Percentiles rank a stretch among this genome's conserved stretches.
Conservation (phyloP, 2,329 filamentous ascomycete genomes). For the Colletotrichum spinosum region DNA sequence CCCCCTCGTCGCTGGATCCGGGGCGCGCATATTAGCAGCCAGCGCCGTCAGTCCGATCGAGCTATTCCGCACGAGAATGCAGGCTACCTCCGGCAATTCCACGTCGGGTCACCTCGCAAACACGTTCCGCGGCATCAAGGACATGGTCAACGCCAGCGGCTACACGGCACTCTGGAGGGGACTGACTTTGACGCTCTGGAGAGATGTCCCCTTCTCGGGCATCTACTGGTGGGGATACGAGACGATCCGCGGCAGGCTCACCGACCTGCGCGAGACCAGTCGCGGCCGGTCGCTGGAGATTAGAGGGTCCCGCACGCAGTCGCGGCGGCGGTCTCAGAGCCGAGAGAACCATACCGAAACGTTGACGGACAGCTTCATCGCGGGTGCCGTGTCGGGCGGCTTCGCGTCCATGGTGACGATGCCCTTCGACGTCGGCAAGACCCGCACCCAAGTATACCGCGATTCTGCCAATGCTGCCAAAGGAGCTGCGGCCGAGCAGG, state of each 20-base stretch:
- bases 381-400: slow-evolving; percentile 85
- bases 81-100: slow-evolving; percentile 74
- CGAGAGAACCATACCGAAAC: slow-evolving; percentile 80
- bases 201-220: slow-evolving; percentile 96
- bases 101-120: slow-evolving; percentile 79
- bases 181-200: slow-evolving; percentile 90
- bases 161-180: slow-evolving; percentile 91
- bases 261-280: slow-evolving; percentile 71
- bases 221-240: slow-evolving; percentile 99
- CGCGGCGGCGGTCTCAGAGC: slow-evolving; percentile 68
- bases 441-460: slow-evolving; percentile 85
- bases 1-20: slow-evolving; percentile 82
- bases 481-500: slow-evolving; percentile 73
- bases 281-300: slow-evolving; percentile 55
- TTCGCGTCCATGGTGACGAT: slow-evolving; percentile 90
- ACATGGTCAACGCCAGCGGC: slow-evolving; percentile 83
- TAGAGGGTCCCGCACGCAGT: slow-evolving; percentile 52
- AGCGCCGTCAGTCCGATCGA: slow-evolving; percentile 90
- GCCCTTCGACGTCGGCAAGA: slow-evolving; percentile 98
- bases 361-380: slow-evolving; percentile 88
- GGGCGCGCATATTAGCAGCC: slow-evolving; percentile 83
- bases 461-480: slow-evolving; percentile 60
- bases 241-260: slow-evolving; percentile 77
- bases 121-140: slow-evolving; percentile 79
- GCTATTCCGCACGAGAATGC: slow-evolving; percentile 92